Conservation (phyloP, 345 rosid species). For the Litchi chinensis region DNA sequence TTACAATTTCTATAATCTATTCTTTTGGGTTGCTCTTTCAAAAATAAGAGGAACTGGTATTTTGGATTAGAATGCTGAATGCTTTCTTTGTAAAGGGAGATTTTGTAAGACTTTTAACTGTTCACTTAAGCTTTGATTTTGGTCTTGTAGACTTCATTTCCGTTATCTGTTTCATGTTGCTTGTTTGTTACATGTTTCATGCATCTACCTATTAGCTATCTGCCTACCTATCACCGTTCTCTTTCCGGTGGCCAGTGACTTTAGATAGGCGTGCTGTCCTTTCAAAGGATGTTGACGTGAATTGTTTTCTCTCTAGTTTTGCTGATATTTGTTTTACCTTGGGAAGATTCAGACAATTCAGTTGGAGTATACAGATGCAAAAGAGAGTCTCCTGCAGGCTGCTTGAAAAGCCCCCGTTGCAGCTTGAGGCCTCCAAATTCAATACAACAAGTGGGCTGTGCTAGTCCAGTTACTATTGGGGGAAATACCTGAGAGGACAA, state of each 20-base stretch:
- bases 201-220: not conserved
- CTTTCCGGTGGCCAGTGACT: not conserved
- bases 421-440: slow-evolving; percentile 74
- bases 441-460: slow-evolving; percentile 85
- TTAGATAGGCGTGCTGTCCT: not conserved
- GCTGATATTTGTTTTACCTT: slow-evolving; percentile 81
- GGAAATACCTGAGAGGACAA: slow-evolving; percentile 83
- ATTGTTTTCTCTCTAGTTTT: slow-evolving; percentile 55
- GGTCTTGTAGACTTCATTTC: not conserved
- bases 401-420: slow-evolving; percentile 90
- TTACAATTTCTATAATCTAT: not conserved
- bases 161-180: not conserved
- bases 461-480: slow-evolving; percentile 76
- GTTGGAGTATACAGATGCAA: slow-evolving; percentile 87
- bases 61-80: not conserved
- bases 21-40: not conserved
- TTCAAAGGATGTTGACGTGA: not conserved
- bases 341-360: slow-evolving; percentile 90
- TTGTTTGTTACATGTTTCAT: not conserved
- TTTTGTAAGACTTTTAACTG: not conserved
- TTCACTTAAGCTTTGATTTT: not conserved
- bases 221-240: not conserved
- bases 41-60: not conserved
- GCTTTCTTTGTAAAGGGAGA: not conserved
- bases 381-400: slow-evolving; percentile 86